phyloP scores from a whole-genome alignment of 225 moss, liverwort and hornwort species.

The Sphagnum tenellum region DNA sequence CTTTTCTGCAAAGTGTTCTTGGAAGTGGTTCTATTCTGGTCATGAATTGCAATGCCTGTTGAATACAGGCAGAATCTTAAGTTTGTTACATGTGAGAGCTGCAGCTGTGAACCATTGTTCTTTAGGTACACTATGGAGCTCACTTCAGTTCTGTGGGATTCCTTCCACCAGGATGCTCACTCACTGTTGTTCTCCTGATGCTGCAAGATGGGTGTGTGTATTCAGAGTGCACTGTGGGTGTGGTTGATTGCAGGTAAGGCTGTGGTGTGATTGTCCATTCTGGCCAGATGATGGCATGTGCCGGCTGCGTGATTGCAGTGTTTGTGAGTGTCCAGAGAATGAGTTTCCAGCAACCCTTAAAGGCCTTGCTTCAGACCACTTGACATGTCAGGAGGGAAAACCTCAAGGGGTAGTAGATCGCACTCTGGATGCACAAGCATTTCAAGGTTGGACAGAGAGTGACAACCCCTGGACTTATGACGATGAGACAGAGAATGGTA shows the following conservation, averaged over 20 bases:
- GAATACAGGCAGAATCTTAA: no score
- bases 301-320: slow-evolving; percentile 84
- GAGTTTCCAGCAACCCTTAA: slow-evolving; percentile 76
- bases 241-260: slow-evolving; percentile 25
- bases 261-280: slow-evolving; percentile 94
- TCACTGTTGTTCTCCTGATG: no score
- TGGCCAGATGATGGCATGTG: slow-evolving; percentile 99
- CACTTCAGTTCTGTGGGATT: no score
- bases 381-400: slow-evolving; percentile 77
- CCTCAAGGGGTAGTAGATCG: slow-evolving; percentile 74
- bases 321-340: slow-evolving; percentile 88
- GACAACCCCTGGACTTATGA: slow-evolving; percentile 95
- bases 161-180: no score
- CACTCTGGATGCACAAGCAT: slow-evolving; percentile 62
- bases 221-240: no score
- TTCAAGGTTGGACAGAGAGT: slow-evolving; percentile 77
- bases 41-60: no score
- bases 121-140: no score
- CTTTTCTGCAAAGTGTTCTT: no score
- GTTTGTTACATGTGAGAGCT: no score
- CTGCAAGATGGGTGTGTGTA: no score
- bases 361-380: slow-evolving; percentile 42
- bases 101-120: no score
- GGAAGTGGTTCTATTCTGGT: no score
- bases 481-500: slow-evolving; percentile 58